Percentiles rank a stretch among this genome's conserved stretches.
phyloP scores from a whole-genome alignment of 352 stramenopile species.

The Globisporangium paroecandrum region DNA sequence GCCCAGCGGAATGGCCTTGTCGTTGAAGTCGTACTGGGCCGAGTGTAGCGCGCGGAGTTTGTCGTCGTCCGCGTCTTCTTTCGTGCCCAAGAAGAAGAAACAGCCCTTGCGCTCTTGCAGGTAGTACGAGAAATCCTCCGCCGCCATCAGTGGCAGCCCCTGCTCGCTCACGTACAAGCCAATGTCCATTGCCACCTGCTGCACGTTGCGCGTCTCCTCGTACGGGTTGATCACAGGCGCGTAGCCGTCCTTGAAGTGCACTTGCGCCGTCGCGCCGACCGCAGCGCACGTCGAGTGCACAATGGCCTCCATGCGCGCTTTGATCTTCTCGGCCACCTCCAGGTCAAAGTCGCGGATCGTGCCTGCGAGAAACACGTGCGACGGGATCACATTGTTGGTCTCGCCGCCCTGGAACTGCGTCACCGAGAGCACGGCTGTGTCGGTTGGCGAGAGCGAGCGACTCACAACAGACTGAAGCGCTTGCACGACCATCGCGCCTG shows the following conservation, averaged over 20 bases:
- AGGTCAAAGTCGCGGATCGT: conserved; percentile 93
- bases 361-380: conserved; percentile 74
- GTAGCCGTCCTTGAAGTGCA: conserved; percentile 72
- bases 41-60: conserved; percentile 70
- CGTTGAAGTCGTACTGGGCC: conserved; percentile 82
- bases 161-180: conserved; percentile 74
- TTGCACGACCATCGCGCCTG: conserved; percentile 86
- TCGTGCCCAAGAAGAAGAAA: conserved; percentile 84
- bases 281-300: conserved; percentile 80
- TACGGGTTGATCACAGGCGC: conserved; percentile 74
- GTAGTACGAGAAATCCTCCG: conserved; percentile 94
- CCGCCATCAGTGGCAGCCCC: conserved; percentile 89
- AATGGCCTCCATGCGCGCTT: conserved; percentile 81
- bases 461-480: conserved; percentile 93
- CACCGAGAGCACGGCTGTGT: conserved; percentile 91
- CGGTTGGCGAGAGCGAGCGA: conserved; percentile 85
- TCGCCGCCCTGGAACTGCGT: conserved; percentile 90
- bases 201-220: conserved; percentile 75
- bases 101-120: conserved; percentile 79
- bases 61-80: conserved; percentile 52
- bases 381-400: conserved; percentile 95
- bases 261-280: conserved; percentile 64
- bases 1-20: conserved; percentile 79
- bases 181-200: conserved; percentile 70
- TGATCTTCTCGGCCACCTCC: conserved; percentile 78